Percentiles rank a stretch among this genome's conserved stretches.
These are phyloP conservation scores for Diplocarpon mali DNA, from an alignment of 2,329 filamentous ascomycete genomes.

Conservation along the genomic window DNA sequence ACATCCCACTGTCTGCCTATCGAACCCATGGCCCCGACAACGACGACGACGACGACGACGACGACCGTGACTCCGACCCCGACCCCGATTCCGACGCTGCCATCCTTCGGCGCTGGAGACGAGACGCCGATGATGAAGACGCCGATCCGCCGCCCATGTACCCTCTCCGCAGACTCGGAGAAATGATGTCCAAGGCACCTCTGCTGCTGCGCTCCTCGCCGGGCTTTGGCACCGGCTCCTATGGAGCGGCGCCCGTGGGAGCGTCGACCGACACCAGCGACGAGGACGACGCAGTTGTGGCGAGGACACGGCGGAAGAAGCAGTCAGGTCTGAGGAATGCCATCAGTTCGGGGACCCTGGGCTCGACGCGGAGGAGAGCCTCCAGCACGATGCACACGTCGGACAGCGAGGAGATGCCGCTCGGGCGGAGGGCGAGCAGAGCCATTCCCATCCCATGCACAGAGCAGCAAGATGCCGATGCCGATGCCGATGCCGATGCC, in stretches of 20 bases:
- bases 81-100: constrained; percentile 22
- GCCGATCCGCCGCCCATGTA: constrained; percentile 8
- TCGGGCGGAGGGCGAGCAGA: constrained; percentile 15
- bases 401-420: not conserved
- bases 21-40: constrained; percentile 2
- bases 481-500: no score
- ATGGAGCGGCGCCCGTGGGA: constrained; percentile 43
- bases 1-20: constrained; percentile 18
- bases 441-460: constrained; percentile 18
- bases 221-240: constrained; percentile 48
- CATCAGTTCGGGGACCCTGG: constrained; percentile 14
- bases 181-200: constrained; percentile 37
- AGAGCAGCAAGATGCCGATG: constrained; percentile 12
- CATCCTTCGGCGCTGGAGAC: constrained; percentile 19
- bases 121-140: constrained; percentile 14
- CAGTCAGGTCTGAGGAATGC: constrained; percentile 20
- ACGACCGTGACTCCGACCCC: constrained; percentile 18
- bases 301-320: constrained; percentile 20
- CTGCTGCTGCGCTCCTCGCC: constrained; percentile 49
- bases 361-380: constrained; percentile 2
- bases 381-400: constrained; percentile 3
- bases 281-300: constrained; percentile 23
- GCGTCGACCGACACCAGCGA: constrained; percentile 29
- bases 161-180: constrained; percentile 15
- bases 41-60: constrained; percentile 10